Conservation (phyloP, 140 eudicot species). For the Stevia rebaudiana region DNA sequence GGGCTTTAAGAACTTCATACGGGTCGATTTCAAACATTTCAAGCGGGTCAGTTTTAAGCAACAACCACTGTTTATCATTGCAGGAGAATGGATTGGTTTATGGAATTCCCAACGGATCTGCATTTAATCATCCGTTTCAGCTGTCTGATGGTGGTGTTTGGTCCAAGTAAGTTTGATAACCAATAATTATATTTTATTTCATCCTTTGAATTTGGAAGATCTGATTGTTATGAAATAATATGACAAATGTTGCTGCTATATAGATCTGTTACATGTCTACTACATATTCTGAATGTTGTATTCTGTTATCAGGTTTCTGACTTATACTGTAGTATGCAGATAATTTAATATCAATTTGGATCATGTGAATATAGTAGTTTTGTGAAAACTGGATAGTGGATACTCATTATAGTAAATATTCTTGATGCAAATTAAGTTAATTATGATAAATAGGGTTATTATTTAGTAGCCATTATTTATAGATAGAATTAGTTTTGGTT, state of each 20-base stretch:
- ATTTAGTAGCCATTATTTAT: not conserved
- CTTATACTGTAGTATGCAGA: not conserved
- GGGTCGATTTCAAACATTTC: constrained; percentile 35
- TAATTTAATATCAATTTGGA: not conserved
- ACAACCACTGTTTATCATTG: constrained; percentile 26
- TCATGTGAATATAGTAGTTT: not conserved
- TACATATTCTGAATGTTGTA: not conserved
- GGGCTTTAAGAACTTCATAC: constrained; percentile 46
- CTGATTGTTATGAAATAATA: not conserved
- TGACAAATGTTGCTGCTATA: not conserved
- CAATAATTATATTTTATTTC: not conserved
- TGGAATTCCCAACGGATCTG: constrained; percentile 45
- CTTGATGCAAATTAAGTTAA: not conserved
- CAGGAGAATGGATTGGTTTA: constrained; percentile 33
- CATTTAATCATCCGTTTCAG: constrained; percentile 40
- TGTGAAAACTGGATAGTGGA: too few relatives aligned
- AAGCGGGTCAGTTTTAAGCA: constrained; percentile 30
- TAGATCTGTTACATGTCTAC: not conserved
- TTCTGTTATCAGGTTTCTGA: not conserved
- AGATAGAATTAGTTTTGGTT: not conserved
- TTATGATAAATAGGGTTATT: not conserved
- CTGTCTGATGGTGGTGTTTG: constrained; percentile 39
- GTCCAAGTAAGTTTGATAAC: constrained; percentile 53
- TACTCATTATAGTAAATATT: too few relatives aligned
- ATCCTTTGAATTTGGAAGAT: constrained; percentile 1